phyloP scores from a whole-genome alignment of 2,329 filamentous ascomycete genomes.

The Colletotrichum sp. region DNA sequence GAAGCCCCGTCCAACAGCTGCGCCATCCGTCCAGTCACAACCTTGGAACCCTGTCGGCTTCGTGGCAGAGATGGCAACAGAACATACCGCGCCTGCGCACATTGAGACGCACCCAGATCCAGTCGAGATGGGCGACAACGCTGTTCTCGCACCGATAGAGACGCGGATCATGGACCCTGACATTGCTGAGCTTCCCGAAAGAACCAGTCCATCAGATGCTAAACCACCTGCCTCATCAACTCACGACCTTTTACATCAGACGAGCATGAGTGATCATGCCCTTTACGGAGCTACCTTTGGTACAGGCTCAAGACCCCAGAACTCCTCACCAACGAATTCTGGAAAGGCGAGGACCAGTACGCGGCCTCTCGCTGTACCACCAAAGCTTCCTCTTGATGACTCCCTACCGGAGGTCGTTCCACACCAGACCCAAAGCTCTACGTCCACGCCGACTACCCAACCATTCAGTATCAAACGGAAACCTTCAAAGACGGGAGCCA shows the following conservation, averaged over 20 bases:
- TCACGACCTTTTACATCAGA: constrained; percentile 20
- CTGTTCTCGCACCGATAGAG: constrained; percentile 40
- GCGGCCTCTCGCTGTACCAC: no score
- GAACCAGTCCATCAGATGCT: constrained; percentile 32
- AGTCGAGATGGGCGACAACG: constrained; percentile 48
- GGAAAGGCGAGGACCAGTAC: neutral
- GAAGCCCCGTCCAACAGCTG: constrained; percentile 33
- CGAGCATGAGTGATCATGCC: constrained; percentile 12
- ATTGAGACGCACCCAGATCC: constrained; percentile 49
- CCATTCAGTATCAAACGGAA: constrained; percentile 16
- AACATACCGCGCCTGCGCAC: constrained; percentile 42
- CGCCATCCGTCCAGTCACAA: constrained; percentile 26
- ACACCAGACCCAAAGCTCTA: neutral
- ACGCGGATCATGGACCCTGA: constrained; percentile 28
- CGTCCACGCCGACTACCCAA: neutral
- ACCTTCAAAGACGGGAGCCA: constrained; percentile 6
- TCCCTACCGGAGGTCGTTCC: neutral
- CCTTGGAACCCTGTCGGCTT: constrained; percentile 46
- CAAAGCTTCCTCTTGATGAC: neutral
- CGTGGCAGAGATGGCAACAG: constrained; percentile 53
- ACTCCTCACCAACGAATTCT: neutral
- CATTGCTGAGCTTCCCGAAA: constrained; percentile 44
- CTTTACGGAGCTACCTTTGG: constrained; percentile 22
- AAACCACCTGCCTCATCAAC: constrained; percentile 3
- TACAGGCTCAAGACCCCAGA: constrained; percentile 10